Evolutionary conservation across 306 rosid species (phyloP).

Genomic region (Fragaria iinumae): DNA sequence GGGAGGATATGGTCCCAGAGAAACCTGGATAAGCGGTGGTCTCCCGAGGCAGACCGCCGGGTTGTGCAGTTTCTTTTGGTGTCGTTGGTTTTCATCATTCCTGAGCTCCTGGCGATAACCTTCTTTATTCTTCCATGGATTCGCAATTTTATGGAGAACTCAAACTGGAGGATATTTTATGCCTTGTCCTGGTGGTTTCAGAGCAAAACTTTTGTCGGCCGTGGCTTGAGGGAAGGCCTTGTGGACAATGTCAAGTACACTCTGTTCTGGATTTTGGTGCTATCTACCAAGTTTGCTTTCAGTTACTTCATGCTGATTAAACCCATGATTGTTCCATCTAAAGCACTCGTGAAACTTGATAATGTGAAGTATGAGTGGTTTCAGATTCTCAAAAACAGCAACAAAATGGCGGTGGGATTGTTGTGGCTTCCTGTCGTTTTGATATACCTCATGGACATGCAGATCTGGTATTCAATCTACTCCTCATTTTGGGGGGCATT

Average conservation of each 20-base stretch:
- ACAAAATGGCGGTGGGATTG: slow-evolving; percentile 61
- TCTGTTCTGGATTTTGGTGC: slow-evolving; percentile 78
- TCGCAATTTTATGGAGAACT: slow-evolving; percentile 78
- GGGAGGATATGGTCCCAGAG: slow-evolving; percentile 78
- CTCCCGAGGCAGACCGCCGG: slow-evolving; percentile 52
- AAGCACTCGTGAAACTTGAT: slow-evolving; percentile 43
- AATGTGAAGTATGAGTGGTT: slow-evolving; percentile 61
- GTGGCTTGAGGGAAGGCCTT: slow-evolving; percentile 94
- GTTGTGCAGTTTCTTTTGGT: slow-evolving; percentile 61
- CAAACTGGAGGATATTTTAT: slow-evolving; percentile 83
- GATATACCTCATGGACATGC: slow-evolving; percentile 90
- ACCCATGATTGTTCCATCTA: slow-evolving; percentile 81
- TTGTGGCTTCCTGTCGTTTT: slow-evolving; percentile 89
- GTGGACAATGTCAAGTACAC: slow-evolving; percentile 72
- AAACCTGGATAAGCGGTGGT: slow-evolving; percentile 57
- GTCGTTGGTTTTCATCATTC: slow-evolving; percentile 56
- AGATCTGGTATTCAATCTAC: slow-evolving; percentile 89
- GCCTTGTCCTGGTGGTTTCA: slow-evolving; percentile 92
- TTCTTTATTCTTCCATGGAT: slow-evolving; percentile 85
- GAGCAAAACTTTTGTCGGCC: slow-evolving; percentile 84
- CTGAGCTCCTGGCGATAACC: slow-evolving; percentile 72
- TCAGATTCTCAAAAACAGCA: slow-evolving; percentile 48
- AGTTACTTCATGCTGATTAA: slow-evolving; percentile 88
- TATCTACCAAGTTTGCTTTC: slow-evolving; percentile 77
- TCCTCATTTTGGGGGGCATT: slow-evolving; percentile 83